Conservation (phyloP, 768 basidiomycete genomes). For the Butyriboletus loyo region DNA sequence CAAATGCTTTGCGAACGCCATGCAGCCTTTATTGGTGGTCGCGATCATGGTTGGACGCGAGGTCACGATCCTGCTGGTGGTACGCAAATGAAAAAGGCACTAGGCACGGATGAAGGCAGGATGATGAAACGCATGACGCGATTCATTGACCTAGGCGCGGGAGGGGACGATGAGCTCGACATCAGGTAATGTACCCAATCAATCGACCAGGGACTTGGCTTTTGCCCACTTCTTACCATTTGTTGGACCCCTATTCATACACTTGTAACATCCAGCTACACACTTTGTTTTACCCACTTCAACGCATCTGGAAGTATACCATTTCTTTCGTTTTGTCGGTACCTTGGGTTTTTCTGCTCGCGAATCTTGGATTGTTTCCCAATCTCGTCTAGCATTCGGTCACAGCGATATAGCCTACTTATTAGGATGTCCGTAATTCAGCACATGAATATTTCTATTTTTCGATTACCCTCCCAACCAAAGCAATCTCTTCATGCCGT, state of each 20-base stretch:
- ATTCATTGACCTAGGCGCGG: conserved; percentile 66
- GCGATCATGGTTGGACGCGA: conserved; percentile 22
- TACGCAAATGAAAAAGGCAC: conserved; percentile 8
- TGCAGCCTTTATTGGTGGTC: conserved; percentile 37
- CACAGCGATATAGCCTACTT: conserved; percentile 16
- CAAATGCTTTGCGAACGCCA: conserved; percentile 86
- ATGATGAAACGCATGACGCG: conserved; percentile 77
- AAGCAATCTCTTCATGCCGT: conserved; percentile 84
- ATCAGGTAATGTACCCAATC: conserved; percentile 30
- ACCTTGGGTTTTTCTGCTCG: conserved; percentile 1
- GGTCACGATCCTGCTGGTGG: conserved; percentile 8
- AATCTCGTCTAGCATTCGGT: conserved; percentile 2
- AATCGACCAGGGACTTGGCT: conserved; percentile 17
- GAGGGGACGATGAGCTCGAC: conserved; percentile 27
- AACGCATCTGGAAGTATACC: conserved; percentile 24
- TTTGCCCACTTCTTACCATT: background rate
- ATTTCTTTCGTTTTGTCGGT: conserved; percentile 17
- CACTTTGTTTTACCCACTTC: conserved; percentile 15
- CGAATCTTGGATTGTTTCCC: conserved; percentile 5
- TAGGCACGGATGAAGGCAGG: conserved; percentile 38
- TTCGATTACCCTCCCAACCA: conserved; percentile 71
- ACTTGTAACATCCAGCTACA: conserved; percentile 19
- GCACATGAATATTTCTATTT: background rate
- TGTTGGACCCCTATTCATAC: conserved; percentile 17
- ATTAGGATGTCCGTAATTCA: conserved; percentile 11